Evolutionary conservation across 2,329 filamentous ascomycete genomes (phyloP).

Genomic region (Fusarium albosuccineum): DNA sequence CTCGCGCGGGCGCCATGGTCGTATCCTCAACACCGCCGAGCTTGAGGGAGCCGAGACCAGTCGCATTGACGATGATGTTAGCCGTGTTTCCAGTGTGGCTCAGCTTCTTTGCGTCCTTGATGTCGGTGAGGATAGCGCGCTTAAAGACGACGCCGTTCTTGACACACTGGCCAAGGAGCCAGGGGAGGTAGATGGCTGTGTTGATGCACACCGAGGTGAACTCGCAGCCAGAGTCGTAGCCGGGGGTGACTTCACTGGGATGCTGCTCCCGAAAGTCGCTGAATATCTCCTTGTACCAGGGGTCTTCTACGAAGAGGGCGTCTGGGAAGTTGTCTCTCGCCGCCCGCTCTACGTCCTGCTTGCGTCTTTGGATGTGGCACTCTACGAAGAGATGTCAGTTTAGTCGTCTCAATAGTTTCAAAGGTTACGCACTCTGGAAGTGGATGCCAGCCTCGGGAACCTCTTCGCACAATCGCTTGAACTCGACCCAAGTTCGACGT

Average conservation of each 20-base stretch:
- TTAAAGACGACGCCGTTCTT: conserved; percentile 77
- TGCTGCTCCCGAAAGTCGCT: conserved; percentile 77
- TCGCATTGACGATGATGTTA: conserved; percentile 85
- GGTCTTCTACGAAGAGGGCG: conserved; percentile 72
- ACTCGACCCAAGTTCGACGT: conserved; percentile 72
- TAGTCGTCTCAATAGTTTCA: not conserved
- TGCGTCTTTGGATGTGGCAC: conserved; percentile 64
- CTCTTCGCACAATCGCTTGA: conserved; percentile 71
- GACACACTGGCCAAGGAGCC: conserved; percentile 84
- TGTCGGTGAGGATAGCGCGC: conserved; percentile 74
- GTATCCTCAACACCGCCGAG: conserved; percentile 86
- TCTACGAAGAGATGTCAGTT: conserved; percentile 52
- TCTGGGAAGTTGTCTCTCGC: conserved; percentile 62
- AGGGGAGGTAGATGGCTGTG: conserved; percentile 87
- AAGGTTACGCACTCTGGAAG: conserved; percentile 70
- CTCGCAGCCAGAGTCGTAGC: conserved; percentile 77
- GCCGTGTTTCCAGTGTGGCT: conserved; percentile 68
- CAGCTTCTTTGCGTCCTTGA: conserved; percentile 72
- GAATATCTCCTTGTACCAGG: conserved; percentile 81
- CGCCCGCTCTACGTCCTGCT: conserved; percentile 67
- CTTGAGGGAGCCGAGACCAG: conserved; percentile 79
- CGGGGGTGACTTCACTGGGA: conserved; percentile 69
- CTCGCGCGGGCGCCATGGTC: conserved; percentile 80
- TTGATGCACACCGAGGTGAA: conserved; percentile 95
- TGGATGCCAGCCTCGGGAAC: conserved; percentile 85